phyloP scores from a whole-genome alignment of 352 stramenopile genomes.

The Globisporangium barbulae region DNA sequence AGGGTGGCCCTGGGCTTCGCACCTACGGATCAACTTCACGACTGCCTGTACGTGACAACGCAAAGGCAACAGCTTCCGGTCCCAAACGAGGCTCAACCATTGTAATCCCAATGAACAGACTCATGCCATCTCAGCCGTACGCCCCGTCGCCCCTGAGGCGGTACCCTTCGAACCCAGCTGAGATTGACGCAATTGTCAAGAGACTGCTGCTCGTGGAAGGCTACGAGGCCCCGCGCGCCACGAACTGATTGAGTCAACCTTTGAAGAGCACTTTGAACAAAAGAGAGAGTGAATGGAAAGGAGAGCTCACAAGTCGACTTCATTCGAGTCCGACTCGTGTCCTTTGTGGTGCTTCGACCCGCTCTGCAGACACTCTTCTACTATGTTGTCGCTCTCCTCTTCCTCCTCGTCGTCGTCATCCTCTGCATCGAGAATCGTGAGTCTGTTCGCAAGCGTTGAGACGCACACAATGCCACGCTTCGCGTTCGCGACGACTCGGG shows the following conservation, averaged over 20 bases:
- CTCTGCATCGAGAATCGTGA: slow-evolving; percentile 61
- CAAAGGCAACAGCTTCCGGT: neutral
- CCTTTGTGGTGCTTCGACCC: slow-evolving; percentile 1
- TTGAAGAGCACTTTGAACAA: neutral
- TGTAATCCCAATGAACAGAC: slow-evolving; percentile 6
- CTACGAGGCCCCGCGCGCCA: slow-evolving; percentile 28
- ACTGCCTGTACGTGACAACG: neutral
- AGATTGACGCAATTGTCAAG: slow-evolving; percentile 49
- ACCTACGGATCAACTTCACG: neutral
- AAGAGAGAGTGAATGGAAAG: neutral
- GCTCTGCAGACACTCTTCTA: slow-evolving; percentile 1
- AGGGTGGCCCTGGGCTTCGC: neutral
- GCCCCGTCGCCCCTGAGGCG: slow-evolving; percentile 14
- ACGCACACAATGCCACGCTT: slow-evolving; percentile 57
- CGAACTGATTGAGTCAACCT: neutral
- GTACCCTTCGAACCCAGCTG: slow-evolving; percentile 32
- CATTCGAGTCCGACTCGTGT: slow-evolving; percentile 24
- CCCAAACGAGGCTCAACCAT: slow-evolving; percentile 12
- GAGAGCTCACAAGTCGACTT: slow-evolving; percentile 24
- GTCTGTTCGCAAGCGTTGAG: slow-evolving; percentile 24
- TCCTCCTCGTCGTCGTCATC: slow-evolving; percentile 44
- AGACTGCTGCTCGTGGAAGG: slow-evolving; percentile 48
- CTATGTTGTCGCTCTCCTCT: slow-evolving; percentile 12
- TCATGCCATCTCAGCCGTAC: neutral
- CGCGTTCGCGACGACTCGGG: slow-evolving; percentile 39